Conservation (phyloP, 1,139 yeast genomes). For the Saccharomyces hybrid region DNA sequence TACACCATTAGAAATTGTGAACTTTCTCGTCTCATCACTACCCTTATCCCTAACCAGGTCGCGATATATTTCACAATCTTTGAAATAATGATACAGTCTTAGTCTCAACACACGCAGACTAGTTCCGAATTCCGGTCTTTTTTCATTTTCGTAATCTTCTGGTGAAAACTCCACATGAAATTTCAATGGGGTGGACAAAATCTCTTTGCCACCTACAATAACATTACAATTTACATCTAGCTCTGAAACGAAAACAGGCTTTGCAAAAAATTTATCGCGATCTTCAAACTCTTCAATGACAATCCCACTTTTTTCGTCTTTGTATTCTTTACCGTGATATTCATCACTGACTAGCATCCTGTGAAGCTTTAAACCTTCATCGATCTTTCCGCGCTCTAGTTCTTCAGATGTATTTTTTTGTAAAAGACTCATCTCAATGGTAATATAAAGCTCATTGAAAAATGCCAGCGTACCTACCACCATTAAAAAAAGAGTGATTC, state of each 20-base stretch:
- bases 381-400: slow-evolving; percentile 26
- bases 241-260: slow-evolving; percentile 75
- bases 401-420: slow-evolving; percentile 31
- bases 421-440: slow-evolving; percentile 30
- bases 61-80: slow-evolving; percentile 42
- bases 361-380: slow-evolving; percentile 25
- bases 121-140: slow-evolving; percentile 63
- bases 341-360: slow-evolving; percentile 29
- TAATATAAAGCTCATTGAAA: slow-evolving; percentile 30
- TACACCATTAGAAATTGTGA: slow-evolving; percentile 33
- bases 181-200: slow-evolving; percentile 38
- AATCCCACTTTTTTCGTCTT: slow-evolving; percentile 29
- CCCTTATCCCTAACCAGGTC: slow-evolving; percentile 18
- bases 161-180: slow-evolving; percentile 76
- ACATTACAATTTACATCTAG: slow-evolving; percentile 49
- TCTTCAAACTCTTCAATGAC: slow-evolving; percentile 43
- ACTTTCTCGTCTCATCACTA: slow-evolving; percentile 4
- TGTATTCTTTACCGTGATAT: slow-evolving; percentile 28
- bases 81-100: slow-evolving; percentile 46
- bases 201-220: slow-evolving; percentile 20
- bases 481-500: slow-evolving; percentile 29
- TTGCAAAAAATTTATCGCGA: slow-evolving; percentile 56
- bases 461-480: slow-evolving; percentile 30
- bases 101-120: slow-evolving; percentile 53
- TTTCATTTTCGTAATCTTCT: slow-evolving; percentile 54